Evolutionary conservation across 1,139 yeast species (phyloP).

Genomic region (Sugiyamaella sp.): DNA sequence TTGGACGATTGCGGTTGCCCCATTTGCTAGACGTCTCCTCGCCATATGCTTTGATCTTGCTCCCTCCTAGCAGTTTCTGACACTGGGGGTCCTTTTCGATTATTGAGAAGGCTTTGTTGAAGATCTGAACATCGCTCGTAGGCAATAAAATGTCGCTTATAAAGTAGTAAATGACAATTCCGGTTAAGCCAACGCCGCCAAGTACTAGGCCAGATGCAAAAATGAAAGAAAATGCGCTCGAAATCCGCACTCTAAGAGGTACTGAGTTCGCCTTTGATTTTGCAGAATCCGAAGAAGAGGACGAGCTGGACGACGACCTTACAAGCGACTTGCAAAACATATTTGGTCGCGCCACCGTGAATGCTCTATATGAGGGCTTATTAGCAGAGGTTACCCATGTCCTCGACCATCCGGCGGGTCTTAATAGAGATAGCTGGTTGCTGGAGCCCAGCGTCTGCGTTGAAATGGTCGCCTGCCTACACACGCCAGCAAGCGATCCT

Average conservation of each 20-base stretch:
- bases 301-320: neutral
- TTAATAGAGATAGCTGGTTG: too few species aligned
- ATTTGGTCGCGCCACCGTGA: neutral
- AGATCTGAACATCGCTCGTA: constrained; percentile 87
- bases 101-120: constrained; percentile 79
- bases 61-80: constrained; percentile 58
- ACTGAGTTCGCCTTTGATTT: constrained; percentile 11
- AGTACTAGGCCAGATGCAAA: constrained; percentile 55
- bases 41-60: constrained; percentile 81
- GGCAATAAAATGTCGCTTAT: constrained; percentile 81
- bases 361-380: neutral
- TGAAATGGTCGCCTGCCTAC: neutral
- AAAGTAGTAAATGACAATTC: constrained; percentile 74
- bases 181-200: constrained; percentile 58
- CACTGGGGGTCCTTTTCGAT: constrained; percentile 69
- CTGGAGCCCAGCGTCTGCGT: too few species aligned
- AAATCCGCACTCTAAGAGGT: constrained; percentile 24
- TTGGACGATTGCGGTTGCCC: constrained; percentile 81
- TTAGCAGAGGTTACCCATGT: too few species aligned
- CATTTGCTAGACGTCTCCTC: constrained; percentile 69
- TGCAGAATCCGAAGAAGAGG: neutral
- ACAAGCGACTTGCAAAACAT: too few species aligned
- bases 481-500: neutral
- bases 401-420: too few species aligned
- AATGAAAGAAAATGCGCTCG: constrained; percentile 48